A percentile compares a stretch with the other conserved stretches of the same genome.
Evolutionary conservation across 805 yeast genomes (phyloP).

Genomic region (Cyberlindnera subsufficiens): DNA sequence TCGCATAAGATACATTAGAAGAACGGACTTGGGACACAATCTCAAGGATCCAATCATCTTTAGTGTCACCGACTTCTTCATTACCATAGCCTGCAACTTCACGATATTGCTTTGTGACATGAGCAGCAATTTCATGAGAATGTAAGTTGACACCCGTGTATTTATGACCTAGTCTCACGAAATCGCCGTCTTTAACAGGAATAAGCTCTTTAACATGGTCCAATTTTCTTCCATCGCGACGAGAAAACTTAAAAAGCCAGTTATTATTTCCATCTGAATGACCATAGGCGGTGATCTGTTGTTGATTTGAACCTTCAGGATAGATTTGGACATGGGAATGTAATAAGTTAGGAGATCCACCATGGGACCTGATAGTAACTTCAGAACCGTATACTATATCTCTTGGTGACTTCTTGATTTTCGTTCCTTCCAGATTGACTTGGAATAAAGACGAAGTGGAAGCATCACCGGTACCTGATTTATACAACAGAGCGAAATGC

Average conservation of each 20-base stretch:
- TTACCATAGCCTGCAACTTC: slow-evolving; percentile 91
- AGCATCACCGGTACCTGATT: slow-evolving; percentile 91
- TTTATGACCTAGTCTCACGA: slow-evolving; percentile 67
- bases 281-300: slow-evolving; percentile 90
- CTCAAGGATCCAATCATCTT: slow-evolving; percentile 90
- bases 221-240: slow-evolving; percentile 27
- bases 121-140: slow-evolving; percentile 76
- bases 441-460: slow-evolving; percentile 88
- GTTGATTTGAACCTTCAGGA: slow-evolving; percentile 92
- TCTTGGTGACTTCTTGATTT: slow-evolving; percentile 63
- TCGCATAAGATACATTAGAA: slow-evolving; percentile 30
- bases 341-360: slow-evolving; percentile 65
- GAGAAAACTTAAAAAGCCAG: slow-evolving; percentile 63
- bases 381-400: slow-evolving; percentile 53
- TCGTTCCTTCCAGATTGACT: slow-evolving; percentile 69
- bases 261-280: slow-evolving; percentile 84
- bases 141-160: slow-evolving; percentile 72
- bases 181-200: slow-evolving; percentile 52
- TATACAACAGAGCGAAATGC: slow-evolving; percentile 70
- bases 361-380: slow-evolving; percentile 52
- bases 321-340: slow-evolving; percentile 85
- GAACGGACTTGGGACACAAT: slow-evolving; percentile 54
- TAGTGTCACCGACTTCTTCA: slow-evolving; percentile 61
- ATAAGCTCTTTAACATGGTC: slow-evolving; percentile 2
- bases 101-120: slow-evolving; percentile 55